Conservation (phyloP, 106 monocot species). For the Iris macrosiphon region DNA sequence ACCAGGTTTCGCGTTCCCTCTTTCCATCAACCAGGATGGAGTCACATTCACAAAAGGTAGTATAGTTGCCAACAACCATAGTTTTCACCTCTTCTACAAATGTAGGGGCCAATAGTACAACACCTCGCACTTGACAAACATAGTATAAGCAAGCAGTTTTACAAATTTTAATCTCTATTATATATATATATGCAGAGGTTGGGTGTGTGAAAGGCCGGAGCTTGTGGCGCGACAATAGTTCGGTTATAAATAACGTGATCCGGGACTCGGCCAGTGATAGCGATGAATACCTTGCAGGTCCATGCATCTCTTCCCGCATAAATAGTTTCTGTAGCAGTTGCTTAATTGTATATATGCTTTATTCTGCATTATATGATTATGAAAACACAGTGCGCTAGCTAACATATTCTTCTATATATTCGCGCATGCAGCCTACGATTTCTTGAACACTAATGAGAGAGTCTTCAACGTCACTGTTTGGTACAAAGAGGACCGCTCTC, state of each 20-base stretch:
- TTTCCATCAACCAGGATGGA: constrained; percentile 2
- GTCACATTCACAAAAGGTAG: neutral
- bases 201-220: constrained; percentile 33
- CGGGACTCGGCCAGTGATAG: constrained; percentile 15
- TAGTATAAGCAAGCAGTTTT: neutral
- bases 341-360: neutral
- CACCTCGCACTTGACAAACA: neutral
- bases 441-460: constrained; percentile 17
- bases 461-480: constrained; percentile 19
- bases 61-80: no score
- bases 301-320: neutral
- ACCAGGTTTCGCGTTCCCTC: neutral
- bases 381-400: no score
- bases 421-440: constrained; percentile 31
- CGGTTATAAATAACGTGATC: constrained; percentile 36
- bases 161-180: neutral
- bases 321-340: no score
- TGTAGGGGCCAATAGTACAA: no score
- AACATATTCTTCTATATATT: no score
- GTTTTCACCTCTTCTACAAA: no score
- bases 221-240: constrained; percentile 35
- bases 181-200: constrained; percentile 18
- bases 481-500: constrained; percentile 14
- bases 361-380: no score
- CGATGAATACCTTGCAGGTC: constrained; percentile 45